phyloP scores from a whole-genome alignment of 1,139 yeast species.

The Geotrichum restrictum region DNA sequence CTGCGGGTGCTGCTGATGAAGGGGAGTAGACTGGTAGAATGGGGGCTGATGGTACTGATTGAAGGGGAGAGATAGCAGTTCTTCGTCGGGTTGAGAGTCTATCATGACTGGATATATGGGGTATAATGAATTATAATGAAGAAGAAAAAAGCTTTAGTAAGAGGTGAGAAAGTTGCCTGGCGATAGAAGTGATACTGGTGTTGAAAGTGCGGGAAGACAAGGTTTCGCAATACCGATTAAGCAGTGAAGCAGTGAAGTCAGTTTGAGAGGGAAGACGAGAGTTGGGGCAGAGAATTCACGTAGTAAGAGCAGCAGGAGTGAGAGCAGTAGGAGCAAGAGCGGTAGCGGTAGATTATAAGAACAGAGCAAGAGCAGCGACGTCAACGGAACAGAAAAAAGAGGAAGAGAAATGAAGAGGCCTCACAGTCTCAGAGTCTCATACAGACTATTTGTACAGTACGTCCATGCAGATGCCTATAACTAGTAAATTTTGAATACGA shows the following conservation, averaged over 20 bases:
- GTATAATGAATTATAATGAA: background rate
- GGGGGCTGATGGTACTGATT: conserved; percentile 2
- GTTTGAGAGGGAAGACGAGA: background rate
- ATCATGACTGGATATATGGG: conserved; percentile 3
- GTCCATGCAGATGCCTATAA: no score
- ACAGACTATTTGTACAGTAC: no score
- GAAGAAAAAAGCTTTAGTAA: no score
- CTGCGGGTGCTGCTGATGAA: conserved; percentile 7
- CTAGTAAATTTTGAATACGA: background rate
- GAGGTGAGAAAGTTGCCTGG: background rate
- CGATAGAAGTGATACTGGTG: conserved; percentile 1
- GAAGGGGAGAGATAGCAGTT: conserved; percentile 11
- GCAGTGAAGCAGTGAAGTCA: no score
- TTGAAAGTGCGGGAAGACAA: conserved; percentile 5
- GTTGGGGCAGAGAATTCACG: no score
- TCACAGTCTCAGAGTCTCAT: no score
- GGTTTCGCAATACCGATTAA: background rate
- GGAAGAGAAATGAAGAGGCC: no score
- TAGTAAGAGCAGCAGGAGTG: no score
- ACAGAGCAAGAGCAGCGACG: no score
- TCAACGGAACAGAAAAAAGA: no score
- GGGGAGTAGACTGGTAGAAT: background rate
- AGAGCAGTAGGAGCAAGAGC: no score
- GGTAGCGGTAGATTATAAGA: no score
- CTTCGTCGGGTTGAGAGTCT: conserved; percentile 12